Conservation (phyloP, 805 yeast genomes). For the Ascoidea tarda region DNA sequence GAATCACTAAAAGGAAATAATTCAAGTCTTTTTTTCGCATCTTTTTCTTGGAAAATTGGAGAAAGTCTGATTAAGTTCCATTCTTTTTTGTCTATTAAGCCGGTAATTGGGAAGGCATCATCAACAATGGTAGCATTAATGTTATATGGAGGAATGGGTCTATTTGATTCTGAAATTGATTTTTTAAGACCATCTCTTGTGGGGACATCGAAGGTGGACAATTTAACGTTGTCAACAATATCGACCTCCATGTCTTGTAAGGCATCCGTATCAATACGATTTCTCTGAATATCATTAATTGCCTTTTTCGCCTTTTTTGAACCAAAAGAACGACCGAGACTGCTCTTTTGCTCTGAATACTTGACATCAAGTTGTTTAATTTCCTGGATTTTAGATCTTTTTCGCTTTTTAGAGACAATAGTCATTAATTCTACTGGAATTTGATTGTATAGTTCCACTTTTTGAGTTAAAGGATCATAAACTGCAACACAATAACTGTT, state of each 20-base stretch:
- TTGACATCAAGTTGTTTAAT: conserved; percentile 42
- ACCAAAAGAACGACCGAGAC: conserved; percentile 93
- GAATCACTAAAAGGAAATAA: conserved; percentile 52
- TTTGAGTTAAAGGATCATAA: conserved; percentile 52
- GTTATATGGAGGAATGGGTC: conserved; percentile 75
- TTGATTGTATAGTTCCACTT: conserved; percentile 48
- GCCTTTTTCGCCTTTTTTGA: conserved; percentile 93
- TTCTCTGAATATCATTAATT: conserved; percentile 64
- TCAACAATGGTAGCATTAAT: conserved; percentile 71
- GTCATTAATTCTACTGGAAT: conserved; percentile 47
- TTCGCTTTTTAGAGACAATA: conserved; percentile 48
- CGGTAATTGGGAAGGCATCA: conserved; percentile 64
- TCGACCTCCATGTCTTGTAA: conserved; percentile 63
- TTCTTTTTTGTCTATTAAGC: conserved; percentile 57
- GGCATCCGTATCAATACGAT: conserved; percentile 75
- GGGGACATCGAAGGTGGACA: conserved; percentile 62
- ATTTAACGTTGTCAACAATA: conserved; percentile 67
- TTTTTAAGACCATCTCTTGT: conserved; percentile 25
- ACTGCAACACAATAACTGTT: conserved; percentile 57
- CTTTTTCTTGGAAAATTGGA: conserved; percentile 41
- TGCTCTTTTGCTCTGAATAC: conserved; percentile 50
- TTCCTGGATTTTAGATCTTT: conserved; percentile 44
- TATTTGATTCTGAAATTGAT: conserved; percentile 45
- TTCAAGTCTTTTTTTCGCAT: conserved; percentile 33
- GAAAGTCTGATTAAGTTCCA: conserved; percentile 50